Conservation (phyloP, 2,329 filamentous ascomycete species). For the Ophiobolus disseminans region DNA sequence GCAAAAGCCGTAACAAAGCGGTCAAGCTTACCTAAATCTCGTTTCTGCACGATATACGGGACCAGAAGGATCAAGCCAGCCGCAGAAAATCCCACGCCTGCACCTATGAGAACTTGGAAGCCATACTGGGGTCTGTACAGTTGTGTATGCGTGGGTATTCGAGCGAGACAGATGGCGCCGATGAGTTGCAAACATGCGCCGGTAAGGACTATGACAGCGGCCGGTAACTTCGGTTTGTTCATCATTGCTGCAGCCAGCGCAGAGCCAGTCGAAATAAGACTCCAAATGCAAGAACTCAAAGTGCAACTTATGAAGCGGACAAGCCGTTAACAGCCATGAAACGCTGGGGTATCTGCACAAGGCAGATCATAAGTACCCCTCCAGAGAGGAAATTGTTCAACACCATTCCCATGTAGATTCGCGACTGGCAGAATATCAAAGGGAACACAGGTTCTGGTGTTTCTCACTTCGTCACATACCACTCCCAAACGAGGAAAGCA, state of each 20-base stretch:
- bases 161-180: conserved; percentile 10
- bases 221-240: conserved; percentile 3
- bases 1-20: background rate
- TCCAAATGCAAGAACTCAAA: too few species aligned
- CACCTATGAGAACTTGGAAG: conserved; percentile 19
- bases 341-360: too few species aligned
- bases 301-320: too few species aligned
- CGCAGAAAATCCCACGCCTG: conserved; percentile 15
- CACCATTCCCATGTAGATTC: too few species aligned
- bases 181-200: conserved; percentile 13
- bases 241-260: conserved; percentile 11
- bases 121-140: conserved; percentile 15
- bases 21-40: conserved; percentile 17
- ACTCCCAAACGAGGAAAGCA: conserved; percentile 23
- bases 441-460: conserved; percentile 24
- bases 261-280: too few species aligned
- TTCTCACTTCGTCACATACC: conserved; percentile 16
- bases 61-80: conserved; percentile 12
- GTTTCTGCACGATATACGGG: conserved; percentile 16
- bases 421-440: conserved; percentile 21
- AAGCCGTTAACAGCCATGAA: too few species aligned
- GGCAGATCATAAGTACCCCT: too few species aligned
- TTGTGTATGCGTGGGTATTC: background rate
- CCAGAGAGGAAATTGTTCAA: too few species aligned
- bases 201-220: conserved; percentile 14